Conservation (phyloP, 768 basidiomycete genomes). For the Termitomyces sp. region DNA sequence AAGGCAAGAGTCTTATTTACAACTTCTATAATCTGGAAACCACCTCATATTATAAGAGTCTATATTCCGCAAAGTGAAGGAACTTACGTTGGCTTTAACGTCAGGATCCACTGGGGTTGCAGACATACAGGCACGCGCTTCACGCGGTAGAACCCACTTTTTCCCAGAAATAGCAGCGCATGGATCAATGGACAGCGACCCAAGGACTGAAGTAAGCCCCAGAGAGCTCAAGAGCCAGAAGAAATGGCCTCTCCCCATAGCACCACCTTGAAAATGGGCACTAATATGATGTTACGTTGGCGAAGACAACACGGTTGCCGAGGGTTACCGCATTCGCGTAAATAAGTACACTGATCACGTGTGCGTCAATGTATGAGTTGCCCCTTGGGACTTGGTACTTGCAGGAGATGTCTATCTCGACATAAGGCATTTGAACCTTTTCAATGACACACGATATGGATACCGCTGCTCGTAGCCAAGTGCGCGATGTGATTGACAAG, state of each 20-base stretch:
- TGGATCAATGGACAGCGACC: slow-evolving; percentile 29
- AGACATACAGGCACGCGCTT: slow-evolving; percentile 47
- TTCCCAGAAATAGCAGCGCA: slow-evolving; percentile 51
- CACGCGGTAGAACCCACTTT: slow-evolving; percentile 50
- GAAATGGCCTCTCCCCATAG: neutral
- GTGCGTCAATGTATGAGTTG: too few species aligned
- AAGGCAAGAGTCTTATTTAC: slow-evolving; percentile 57
- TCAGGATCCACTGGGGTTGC: slow-evolving; percentile 43
- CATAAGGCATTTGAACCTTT: neutral
- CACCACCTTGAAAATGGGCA: too few species aligned
- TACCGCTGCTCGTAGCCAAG: slow-evolving; percentile 11
- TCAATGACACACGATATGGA: slow-evolving; percentile 6
- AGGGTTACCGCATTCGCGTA: neutral
- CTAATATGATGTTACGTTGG: too few species aligned
- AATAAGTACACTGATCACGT: neutral
- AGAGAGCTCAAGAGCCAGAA: slow-evolving; percentile 1
- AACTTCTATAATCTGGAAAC: slow-evolving; percentile 48
- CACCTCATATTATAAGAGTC: neutral
- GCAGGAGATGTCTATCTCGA: neutral
- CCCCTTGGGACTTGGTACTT: too few species aligned
- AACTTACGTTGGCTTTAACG: slow-evolving; percentile 52
- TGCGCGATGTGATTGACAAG: slow-evolving; percentile 38
- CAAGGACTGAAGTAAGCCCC: neutral
- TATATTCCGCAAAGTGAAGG: neutral
- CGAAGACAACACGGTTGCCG: too few species aligned